phyloP scores from a whole-genome alignment of 1,284 basidiomycete species.

The Schizophyllum commune region DNA sequence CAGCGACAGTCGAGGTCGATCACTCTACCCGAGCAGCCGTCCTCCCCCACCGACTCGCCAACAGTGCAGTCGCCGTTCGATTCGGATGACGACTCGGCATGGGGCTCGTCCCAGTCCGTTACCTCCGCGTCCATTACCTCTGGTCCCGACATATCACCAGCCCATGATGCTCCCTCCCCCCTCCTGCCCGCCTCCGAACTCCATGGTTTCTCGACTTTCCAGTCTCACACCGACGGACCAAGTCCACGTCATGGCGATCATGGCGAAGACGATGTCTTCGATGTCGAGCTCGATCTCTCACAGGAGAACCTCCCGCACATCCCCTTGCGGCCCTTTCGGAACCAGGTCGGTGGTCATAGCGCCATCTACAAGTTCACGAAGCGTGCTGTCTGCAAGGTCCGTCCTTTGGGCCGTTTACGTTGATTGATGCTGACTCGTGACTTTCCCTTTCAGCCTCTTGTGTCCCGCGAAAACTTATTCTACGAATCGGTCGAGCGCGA shows the following conservation, averaged over 20 bases:
- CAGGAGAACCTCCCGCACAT: slow-evolving; percentile 77
- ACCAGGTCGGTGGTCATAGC: slow-evolving; percentile 96
- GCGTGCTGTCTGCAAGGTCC: slow-evolving; percentile 95
- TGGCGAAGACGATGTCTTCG: background rate
- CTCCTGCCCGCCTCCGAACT: background rate
- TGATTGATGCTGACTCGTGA: background rate
- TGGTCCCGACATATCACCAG: slow-evolving; percentile 7
- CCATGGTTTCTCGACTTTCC: background rate
- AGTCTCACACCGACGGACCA: background rate
- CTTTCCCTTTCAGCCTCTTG: slow-evolving; percentile 64
- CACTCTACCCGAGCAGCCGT: slow-evolving; percentile 16
- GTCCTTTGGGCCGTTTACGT: slow-evolving; percentile 16
- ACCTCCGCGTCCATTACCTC: slow-evolving; percentile 34
- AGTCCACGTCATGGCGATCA: background rate
- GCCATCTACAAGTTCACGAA: slow-evolving; percentile 98
- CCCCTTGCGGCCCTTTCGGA: slow-evolving; percentile 91
- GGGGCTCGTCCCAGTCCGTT: slow-evolving; percentile 56
- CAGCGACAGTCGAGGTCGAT: slow-evolving; percentile 12
- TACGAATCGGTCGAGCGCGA: slow-evolving; percentile 95
- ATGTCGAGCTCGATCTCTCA: slow-evolving; percentile 32
- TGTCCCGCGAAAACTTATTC: slow-evolving; percentile 95
- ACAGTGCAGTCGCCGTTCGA: slow-evolving; percentile 51
- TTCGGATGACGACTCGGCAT: slow-evolving; percentile 68
- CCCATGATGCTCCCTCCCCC: slow-evolving; percentile 1
- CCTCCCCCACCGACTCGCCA: slow-evolving; percentile 20